Base-by-base conservation (phyloP, 805 yeast species). In the Ogataea haglerorum region DNA sequence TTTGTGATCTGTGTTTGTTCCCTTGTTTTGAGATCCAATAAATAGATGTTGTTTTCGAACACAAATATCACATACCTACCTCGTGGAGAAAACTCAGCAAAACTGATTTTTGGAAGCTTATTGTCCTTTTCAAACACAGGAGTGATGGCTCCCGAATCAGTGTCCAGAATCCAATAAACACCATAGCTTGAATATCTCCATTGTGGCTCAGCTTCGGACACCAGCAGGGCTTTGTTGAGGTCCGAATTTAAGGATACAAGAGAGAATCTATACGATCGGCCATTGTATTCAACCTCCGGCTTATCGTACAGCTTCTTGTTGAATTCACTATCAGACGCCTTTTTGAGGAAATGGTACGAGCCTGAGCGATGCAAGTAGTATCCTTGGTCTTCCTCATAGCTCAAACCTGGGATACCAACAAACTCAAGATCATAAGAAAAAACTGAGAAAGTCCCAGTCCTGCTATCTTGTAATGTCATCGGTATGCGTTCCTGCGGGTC, bases 111-210 rank as follows among this genome's bases (percentile, higher is more conserved):
- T 8, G 66, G 56, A 1, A 67, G 40, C 19, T 56, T 52, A 2
- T 44, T 49, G 3, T 57, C 56, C 3, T 52, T 53, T 1, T 47
- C 53, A 1, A 42, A 49, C 5, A 57, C 19, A 2, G 66, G 63
- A 15, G 39, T 46, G 10, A 60, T 35, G 4, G 36, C 41, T 2
- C 48, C 60, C 0, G 68, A 47, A 0, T 51, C 61, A 7, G 78
- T 56, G 45, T 85, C 80, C 38, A 75, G 68, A 2, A 85, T 34
- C 82, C 86, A 87, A 61, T 76, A 84, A 16, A 63, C 51, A 0
- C 82, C 82, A 30, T 60, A 63, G 0, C 79, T 64, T 0, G 95
- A 86, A 56, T 87, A 88, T 48, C 96, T 72, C 73, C 80, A 87
- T 52, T 79, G 75, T 22, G 57, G 53, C 10, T 59, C 55, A 10